phyloP scores from a whole-genome alignment of 805 yeast genomes.

The Metschnikowia drakensbergensis region DNA sequence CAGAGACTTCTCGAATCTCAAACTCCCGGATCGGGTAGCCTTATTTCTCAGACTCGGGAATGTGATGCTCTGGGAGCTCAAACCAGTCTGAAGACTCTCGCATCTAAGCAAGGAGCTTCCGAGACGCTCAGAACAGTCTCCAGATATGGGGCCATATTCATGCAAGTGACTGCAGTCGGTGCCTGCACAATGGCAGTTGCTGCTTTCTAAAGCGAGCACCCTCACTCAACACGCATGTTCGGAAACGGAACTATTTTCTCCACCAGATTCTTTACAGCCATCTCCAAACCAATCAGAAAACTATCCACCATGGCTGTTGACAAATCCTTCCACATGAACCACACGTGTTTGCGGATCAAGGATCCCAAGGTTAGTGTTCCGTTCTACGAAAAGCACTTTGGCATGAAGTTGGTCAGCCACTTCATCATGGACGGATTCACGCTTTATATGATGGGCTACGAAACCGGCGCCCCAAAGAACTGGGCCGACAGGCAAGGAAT shows the following conservation, averaged over 20 bases:
- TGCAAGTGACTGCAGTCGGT: no score
- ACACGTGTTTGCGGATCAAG: conserved; percentile 75
- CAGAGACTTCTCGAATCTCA: no score
- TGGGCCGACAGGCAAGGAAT: conserved; percentile 60
- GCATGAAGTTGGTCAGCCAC: conserved; percentile 57
- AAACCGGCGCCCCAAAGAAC: conserved; percentile 39
- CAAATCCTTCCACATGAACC: conserved; percentile 49
- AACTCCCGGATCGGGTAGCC: no score
- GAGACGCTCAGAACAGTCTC: no score
- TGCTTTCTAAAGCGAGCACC: not conserved
- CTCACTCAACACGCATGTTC: not conserved
- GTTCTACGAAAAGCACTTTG: conserved; percentile 73
- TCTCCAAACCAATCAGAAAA: not conserved
- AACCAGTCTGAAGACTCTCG: no score
- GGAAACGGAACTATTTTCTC: not conserved
- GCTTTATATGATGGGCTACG: conserved; percentile 64
- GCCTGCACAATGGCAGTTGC: not conserved
- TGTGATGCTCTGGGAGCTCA: no score
- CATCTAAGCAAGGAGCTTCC: no score
- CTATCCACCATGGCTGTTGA: conserved; percentile 29
- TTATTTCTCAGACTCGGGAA: no score
- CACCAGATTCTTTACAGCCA: not conserved
- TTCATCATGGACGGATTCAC: conserved; percentile 54
- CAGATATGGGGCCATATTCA: no score
- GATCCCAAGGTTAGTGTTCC: conserved; percentile 70